Evolutionary conservation across 2,329 filamentous ascomycete genomes (phyloP).

Genomic region (Exophiala bonariae): DNA sequence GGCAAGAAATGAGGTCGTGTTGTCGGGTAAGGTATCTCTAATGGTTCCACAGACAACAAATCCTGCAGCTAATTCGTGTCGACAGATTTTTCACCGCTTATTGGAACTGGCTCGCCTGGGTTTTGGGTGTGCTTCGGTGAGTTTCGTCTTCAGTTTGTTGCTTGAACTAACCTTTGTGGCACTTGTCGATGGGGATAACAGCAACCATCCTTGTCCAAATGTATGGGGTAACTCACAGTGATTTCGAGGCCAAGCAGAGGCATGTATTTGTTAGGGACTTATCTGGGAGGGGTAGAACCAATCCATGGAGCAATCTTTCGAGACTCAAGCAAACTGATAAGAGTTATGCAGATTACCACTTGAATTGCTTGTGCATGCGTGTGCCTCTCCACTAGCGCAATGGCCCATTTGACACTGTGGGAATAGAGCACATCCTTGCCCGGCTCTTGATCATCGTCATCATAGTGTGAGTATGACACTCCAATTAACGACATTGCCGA

Average conservation of each 20-base stretch:
- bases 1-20: conserved; percentile 55
- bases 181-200: no score
- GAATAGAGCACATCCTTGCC: conserved; percentile 51
- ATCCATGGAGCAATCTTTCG: no score
- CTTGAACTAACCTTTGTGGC: no score
- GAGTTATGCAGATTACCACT: conserved; percentile 17
- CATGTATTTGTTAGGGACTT: conserved; percentile 55
- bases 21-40: no score
- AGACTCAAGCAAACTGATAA: no score
- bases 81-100: no score
- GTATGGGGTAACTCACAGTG: conserved; percentile 58
- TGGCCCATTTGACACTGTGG: conserved; percentile 34
- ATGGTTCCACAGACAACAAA: no score
- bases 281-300: no score
- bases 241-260: conserved; percentile 55
- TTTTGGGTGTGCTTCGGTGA: no score
- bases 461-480: conserved; percentile 31
- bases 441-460: conserved; percentile 49
- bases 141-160: no score
- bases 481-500: neutral
- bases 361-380: conserved; percentile 22
- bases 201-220: conserved; percentile 61
- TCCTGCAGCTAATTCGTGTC: no score
- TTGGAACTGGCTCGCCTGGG: no score
- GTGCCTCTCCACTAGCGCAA: conserved; percentile 47